These are phyloP conservation scores for Ceratocystis albifundus DNA, from an alignment of 2,329 filamentous ascomycete species.

Conservation along the genomic window DNA sequence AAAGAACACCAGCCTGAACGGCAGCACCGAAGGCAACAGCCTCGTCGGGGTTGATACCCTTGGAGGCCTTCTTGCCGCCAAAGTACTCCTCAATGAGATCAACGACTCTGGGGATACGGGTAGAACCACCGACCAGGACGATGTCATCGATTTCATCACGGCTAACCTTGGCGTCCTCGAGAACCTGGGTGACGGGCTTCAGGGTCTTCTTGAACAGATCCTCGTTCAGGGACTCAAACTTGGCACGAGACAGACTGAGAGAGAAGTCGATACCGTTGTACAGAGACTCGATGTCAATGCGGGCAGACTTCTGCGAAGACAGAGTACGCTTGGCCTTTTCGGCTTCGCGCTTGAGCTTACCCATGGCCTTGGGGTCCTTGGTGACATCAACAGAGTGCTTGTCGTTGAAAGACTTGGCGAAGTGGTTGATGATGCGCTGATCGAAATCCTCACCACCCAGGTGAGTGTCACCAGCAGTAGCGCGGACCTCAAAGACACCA, in stretches of 20 bases:
- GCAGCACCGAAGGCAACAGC: slow-evolving; percentile 96
- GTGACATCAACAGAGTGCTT: slow-evolving; percentile 85
- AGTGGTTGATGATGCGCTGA: slow-evolving; percentile 91
- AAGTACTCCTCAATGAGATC: slow-evolving; percentile 93
- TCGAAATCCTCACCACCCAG: slow-evolving; percentile 98
- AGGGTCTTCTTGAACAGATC: slow-evolving; percentile 99
- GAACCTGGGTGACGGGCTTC: slow-evolving; percentile 95
- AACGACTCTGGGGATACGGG: slow-evolving; percentile 98
- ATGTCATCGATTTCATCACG: slow-evolving; percentile 93
- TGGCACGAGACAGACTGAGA: slow-evolving; percentile 93
- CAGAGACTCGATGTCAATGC: slow-evolving; percentile 96
- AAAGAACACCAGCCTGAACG: slow-evolving; percentile 90
- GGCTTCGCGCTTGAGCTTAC: slow-evolving; percentile 98
- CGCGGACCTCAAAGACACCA: slow-evolving; percentile 87
- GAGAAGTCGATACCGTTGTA: slow-evolving; percentile 95
- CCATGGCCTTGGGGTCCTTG: slow-evolving; percentile 95
- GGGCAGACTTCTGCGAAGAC: slow-evolving; percentile 83
- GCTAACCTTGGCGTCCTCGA: slow-evolving; percentile 96
- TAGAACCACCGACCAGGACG: slow-evolving; percentile 94
- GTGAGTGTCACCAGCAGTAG: slow-evolving; percentile 93
- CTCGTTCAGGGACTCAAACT: slow-evolving; percentile 98
- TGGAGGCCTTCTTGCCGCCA: slow-evolving; percentile 88
- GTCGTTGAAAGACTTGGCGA: slow-evolving; percentile 96
- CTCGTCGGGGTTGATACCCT: slow-evolving; percentile 99
- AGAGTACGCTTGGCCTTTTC: slow-evolving; percentile 99